Evolutionary conservation across 2,329 filamentous ascomycete species (phyloP).

Genomic region (Purpureocillium takamizusanense): DNA sequence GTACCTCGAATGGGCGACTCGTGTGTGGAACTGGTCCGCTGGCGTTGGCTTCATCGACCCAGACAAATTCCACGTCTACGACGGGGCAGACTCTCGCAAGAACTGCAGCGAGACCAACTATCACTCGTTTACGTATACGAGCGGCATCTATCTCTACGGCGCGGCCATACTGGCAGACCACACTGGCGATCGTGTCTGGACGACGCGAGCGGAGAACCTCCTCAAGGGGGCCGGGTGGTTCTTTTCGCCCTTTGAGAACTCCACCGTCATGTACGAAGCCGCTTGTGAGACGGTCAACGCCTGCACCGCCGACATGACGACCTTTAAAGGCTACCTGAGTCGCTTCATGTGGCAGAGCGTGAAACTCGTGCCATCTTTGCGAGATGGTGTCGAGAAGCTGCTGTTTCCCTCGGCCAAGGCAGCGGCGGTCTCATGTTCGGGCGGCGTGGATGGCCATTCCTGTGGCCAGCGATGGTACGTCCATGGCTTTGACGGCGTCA

Average conservation of each 20-base stretch:
- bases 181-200: conserved; percentile 44
- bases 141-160: conserved; percentile 57
- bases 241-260: conserved; percentile 43
- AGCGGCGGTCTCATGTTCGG: conserved; percentile 47
- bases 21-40: conserved; percentile 55
- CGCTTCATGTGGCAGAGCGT: conserved; percentile 53
- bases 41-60: conserved; percentile 47
- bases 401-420: conserved; percentile 44
- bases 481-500: conserved; percentile 42
- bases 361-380: conserved; percentile 43
- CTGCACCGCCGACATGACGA: conserved; percentile 55
- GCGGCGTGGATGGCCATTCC: conserved; percentile 36
- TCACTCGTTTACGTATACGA: conserved; percentile 55
- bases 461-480: conserved; percentile 56
- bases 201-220: conserved; percentile 39
- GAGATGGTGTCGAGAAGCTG: conserved; percentile 33
- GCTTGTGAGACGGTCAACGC: conserved; percentile 50
- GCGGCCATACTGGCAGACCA: conserved; percentile 54
- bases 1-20: conserved; percentile 57
- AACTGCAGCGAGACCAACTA: conserved; percentile 46
- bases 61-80: conserved; percentile 43
- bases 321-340: conserved; percentile 59
- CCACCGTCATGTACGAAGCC: conserved; percentile 55
- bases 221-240: conserved; percentile 42
- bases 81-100: conserved; percentile 44